phyloP scores from a whole-genome alignment of 305 asterid genomes.

The Plantago lanceolata region DNA sequence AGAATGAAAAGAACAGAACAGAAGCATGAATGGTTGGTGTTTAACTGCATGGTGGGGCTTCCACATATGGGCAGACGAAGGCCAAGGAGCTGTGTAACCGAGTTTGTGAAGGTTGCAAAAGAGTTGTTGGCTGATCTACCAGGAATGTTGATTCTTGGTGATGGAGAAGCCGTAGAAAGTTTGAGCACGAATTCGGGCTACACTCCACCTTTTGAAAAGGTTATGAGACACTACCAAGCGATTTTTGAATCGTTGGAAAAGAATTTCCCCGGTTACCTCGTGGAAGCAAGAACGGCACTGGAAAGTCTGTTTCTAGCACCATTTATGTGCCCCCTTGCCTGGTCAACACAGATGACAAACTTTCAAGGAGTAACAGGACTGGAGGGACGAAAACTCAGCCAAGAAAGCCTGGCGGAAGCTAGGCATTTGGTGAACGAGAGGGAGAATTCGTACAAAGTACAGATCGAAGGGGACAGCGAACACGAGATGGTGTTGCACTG shows the following conservation, averaged over 20 bases:
- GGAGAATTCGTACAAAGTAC: constrained; percentile 36
- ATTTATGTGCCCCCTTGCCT: constrained; percentile 37
- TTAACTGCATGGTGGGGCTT: constrained; percentile 66
- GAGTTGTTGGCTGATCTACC: constrained; percentile 25
- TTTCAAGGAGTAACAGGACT: constrained; percentile 10
- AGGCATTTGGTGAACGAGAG: constrained; percentile 45
- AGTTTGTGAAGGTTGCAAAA: constrained; percentile 45
- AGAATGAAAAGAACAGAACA: constrained; percentile 30
- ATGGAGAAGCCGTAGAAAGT: constrained; percentile 52
- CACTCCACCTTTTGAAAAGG: constrained; percentile 39
- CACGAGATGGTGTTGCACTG: constrained; percentile 64
- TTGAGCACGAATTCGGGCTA: constrained; percentile 18
- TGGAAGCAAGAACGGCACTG: constrained; percentile 63
- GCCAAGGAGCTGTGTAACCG: constrained; percentile 30
- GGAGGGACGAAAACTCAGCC: constrained; percentile 40
- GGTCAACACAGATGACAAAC: constrained; percentile 36
- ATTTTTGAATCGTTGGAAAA: constrained; percentile 57
- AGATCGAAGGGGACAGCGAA: constrained; percentile 28
- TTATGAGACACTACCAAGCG: constrained; percentile 45
- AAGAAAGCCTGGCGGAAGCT: constrained; percentile 51
- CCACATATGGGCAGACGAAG: constrained; percentile 63
- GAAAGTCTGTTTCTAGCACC: constrained; percentile 66
- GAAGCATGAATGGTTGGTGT: constrained; percentile 49
- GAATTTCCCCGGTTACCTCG: constrained; percentile 53
- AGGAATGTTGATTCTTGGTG: constrained; percentile 56